Percentiles rank a stretch among this genome's conserved stretches.
phyloP scores from a whole-genome alignment of 2,329 filamentous ascomycete genomes.

The Colletotrichum sp. region DNA sequence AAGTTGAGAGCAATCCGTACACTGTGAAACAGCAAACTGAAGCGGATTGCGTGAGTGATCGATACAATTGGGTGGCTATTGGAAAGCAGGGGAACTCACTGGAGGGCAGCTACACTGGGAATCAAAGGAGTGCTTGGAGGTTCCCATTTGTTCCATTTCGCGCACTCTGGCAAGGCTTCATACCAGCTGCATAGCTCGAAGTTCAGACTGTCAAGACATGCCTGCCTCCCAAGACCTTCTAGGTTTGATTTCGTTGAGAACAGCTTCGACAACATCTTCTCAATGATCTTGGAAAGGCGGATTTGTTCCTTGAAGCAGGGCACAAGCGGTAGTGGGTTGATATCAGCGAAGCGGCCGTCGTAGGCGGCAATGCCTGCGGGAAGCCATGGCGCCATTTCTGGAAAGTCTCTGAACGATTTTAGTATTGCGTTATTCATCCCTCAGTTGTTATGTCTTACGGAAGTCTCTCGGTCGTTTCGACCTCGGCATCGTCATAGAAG shows the following conservation, averaged over 20 bases:
- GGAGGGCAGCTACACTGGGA: constrained; percentile 23
- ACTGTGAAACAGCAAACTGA: constrained; percentile 25
- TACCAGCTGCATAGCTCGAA: constrained; percentile 24
- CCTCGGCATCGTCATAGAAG: constrained; percentile 14
- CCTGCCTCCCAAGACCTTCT: background rate
- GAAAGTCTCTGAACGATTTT: constrained; percentile 16
- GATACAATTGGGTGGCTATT: too few species aligned
- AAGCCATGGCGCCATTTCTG: constrained; percentile 26
- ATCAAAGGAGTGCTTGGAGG: constrained; percentile 8
- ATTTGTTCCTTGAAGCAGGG: constrained; percentile 26
- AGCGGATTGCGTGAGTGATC: background rate
- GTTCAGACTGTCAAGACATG: constrained; percentile 20
- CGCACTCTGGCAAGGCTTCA: constrained; percentile 20
- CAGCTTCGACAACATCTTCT: constrained; percentile 24
- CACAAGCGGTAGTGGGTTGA: constrained; percentile 16
- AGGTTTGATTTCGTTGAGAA: background rate
- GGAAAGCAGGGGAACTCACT: constrained; percentile 13
- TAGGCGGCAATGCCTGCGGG: constrained; percentile 24
- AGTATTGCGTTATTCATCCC: accelerated
- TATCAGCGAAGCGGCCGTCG: background rate
- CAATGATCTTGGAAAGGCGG: constrained; percentile 22
- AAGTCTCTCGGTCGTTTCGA: background rate
- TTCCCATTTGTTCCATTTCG: constrained; percentile 27
- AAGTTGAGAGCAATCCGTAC: constrained; percentile 28
- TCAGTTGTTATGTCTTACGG: background rate